Evolutionary conservation across 345 rosid species (phyloP).

Genomic region (Dipteronia dyeriana): DNA sequence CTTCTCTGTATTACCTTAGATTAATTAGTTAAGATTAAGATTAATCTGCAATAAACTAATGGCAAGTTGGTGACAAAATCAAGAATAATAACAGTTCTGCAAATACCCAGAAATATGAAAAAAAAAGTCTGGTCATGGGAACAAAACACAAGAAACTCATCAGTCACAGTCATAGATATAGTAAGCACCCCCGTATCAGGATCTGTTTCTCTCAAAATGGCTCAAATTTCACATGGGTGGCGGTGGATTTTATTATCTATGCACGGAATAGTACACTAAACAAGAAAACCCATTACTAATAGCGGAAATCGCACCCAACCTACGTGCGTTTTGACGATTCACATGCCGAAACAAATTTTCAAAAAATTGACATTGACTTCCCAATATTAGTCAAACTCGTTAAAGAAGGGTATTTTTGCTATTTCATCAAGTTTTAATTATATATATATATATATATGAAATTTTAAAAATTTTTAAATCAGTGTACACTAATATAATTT

Average conservation of each 20-base stretch:
- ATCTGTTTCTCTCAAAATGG: constrained; percentile 10
- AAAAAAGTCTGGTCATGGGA: not conserved
- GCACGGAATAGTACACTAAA: not conserved
- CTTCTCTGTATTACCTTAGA: not conserved
- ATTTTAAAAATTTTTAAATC: too few relatives aligned
- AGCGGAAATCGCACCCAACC: too few relatives aligned
- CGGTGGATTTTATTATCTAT: constrained; percentile 6
- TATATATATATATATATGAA: too few relatives aligned
- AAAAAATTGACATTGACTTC: too few relatives aligned
- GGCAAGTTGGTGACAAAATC: not conserved
- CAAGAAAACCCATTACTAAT: not conserved
- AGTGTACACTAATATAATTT: too few relatives aligned
- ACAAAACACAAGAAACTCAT: too few relatives aligned
- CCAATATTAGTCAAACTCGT: too few relatives aligned
- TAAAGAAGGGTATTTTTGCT: too few relatives aligned
- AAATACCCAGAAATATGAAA: not conserved
- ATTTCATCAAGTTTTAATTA: too few relatives aligned
- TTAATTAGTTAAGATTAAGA: not conserved
- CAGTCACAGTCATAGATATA: not conserved
- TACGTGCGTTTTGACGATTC: too few relatives aligned
- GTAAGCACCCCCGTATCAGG: not conserved
- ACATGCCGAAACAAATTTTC: too few relatives aligned
- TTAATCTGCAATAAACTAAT: not conserved
- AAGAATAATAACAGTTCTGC: not conserved
- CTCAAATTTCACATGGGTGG: not conserved